Base-by-base conservation (phyloP, 352 stramenopile species). In the Globisporangium mamillatum region DNA sequence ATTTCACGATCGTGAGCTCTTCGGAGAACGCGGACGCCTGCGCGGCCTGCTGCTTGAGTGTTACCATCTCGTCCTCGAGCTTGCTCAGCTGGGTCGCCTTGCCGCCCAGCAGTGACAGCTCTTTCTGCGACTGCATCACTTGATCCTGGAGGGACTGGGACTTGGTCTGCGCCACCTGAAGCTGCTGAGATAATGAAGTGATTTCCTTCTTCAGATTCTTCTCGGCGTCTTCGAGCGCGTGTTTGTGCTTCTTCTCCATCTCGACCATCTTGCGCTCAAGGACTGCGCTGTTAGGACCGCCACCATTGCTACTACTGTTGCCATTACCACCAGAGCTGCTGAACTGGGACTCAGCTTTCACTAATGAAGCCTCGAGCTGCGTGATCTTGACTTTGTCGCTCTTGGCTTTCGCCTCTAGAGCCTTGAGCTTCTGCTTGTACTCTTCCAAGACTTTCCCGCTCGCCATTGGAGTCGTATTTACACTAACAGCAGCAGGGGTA, bases 201-300 rank as follows among this genome's bases (percentile, higher is more conserved):
- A 93, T 60, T 52, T 93, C 83, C 25, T 76, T 73, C 59, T 88
- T 84, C 0, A 79, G 68, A 1, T 57, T 32, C 32, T 85, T 89
- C 73, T 95, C 85, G 12, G 63, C 80, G 7, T 93, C 87, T n/a
- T 92, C 82, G 6, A 92, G 46, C 3, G 73, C 68, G n/a, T 84
- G 80, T 63, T 89, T 85, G 69, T 92, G 77, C 56, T 92, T 93
- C 78, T 95, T 95, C 65, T 95, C 87, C 44, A 82, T 70, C 5
- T 95, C 87, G 0, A 65, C 75, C n/a, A 95, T 41, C 24, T 84
- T 82, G 52, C 86, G 81, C 67, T 92, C 82, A 8, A 87, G 70
- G 18, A 76, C 66, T 7, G 67, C 69, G 0, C 59, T 59, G 50
- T 60, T 76, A 8, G 63, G 75, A 12, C 63, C 69, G 20, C 66